These are phyloP conservation scores for Vachellia pachyceras DNA, from an alignment of 306 rosid species.

Conservation along the genomic window DNA sequence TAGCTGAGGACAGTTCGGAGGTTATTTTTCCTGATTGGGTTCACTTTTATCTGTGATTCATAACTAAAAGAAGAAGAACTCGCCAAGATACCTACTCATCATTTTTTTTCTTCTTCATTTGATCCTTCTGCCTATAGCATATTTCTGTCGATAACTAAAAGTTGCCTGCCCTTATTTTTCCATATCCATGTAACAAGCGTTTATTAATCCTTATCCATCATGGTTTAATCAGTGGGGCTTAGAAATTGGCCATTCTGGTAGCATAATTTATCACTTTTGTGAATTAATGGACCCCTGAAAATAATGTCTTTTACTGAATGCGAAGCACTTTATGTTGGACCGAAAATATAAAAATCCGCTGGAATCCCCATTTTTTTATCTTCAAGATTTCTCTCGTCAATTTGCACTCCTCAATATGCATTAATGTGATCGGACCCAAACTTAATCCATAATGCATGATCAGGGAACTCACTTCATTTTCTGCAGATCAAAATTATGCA, in stretches of 20 bases:
- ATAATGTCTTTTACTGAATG: background rate
- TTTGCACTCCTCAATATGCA: background rate
- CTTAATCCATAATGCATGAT: background rate
- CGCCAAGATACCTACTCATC: background rate
- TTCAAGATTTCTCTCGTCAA: conserved; percentile 2
- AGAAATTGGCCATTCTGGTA: conserved; percentile 9
- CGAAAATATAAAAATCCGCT: background rate
- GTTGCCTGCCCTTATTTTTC: background rate
- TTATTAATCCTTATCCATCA: background rate
- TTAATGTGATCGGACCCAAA: background rate
- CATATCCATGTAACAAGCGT: background rate
- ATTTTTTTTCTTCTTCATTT: background rate
- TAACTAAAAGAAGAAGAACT: background rate
- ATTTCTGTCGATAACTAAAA: background rate
- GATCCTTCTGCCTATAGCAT: background rate
- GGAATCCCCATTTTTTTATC: background rate
- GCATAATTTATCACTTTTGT: background rate
- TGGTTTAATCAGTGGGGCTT: background rate
- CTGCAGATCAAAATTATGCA: background rate
- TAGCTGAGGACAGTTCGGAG: conserved; percentile 5
- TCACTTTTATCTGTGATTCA: background rate
- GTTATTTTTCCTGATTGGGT: background rate
- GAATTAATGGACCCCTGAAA: background rate
- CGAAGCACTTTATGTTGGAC: conserved; percentile 1
- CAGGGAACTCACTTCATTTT: background rate